phyloP scores from a whole-genome alignment of 148 eudicot species.

The Diospyros lotus region DNA sequence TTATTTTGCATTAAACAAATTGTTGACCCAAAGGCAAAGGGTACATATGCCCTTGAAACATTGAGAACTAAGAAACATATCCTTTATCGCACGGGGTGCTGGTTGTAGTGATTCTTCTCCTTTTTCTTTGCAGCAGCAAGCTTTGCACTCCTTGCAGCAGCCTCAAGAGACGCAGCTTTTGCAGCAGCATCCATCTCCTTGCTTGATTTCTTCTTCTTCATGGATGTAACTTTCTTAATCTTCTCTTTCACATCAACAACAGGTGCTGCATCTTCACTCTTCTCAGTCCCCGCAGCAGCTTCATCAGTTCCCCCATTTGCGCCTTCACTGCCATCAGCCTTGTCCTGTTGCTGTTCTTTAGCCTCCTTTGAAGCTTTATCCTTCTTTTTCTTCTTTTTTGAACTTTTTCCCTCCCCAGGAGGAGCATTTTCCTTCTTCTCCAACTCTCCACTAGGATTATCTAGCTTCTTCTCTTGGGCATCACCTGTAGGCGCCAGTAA shows the following conservation, averaged over 20 bases:
- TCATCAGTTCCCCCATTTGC: conserved; percentile 31
- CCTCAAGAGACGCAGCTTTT: conserved; percentile 82
- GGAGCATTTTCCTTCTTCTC: conserved; percentile 60
- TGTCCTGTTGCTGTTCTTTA: conserved; percentile 52
- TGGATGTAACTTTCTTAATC: conserved; percentile 65
- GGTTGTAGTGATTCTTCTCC: conserved; percentile 98
- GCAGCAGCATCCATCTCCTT: conserved; percentile 87
- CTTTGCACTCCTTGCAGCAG: conserved; percentile 86
- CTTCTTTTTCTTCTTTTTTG: conserved; percentile 92
- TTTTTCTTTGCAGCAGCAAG: conserved; percentile 98
- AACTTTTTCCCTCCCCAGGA: conserved; percentile 65
- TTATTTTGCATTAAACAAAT: conserved; percentile 18
- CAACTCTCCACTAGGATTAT: conserved; percentile 43
- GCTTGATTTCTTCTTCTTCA: conserved; percentile 85
- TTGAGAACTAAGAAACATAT: background rate
- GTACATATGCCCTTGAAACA: background rate
- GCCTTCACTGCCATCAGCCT: conserved; percentile 37
- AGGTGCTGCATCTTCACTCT: background rate
- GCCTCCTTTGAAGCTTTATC: conserved; percentile 68
- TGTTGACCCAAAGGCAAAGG: conserved; percentile 11
- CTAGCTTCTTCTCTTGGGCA: conserved; percentile 52
- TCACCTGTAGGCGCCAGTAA: conserved; percentile 27
- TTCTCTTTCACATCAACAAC: conserved; percentile 67
- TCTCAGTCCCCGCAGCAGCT: conserved; percentile 22
- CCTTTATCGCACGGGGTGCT: conserved; percentile 78